phyloP scores from a whole-genome alignment of 1,284 basidiomycete genomes.

The Golubevia sp. region DNA sequence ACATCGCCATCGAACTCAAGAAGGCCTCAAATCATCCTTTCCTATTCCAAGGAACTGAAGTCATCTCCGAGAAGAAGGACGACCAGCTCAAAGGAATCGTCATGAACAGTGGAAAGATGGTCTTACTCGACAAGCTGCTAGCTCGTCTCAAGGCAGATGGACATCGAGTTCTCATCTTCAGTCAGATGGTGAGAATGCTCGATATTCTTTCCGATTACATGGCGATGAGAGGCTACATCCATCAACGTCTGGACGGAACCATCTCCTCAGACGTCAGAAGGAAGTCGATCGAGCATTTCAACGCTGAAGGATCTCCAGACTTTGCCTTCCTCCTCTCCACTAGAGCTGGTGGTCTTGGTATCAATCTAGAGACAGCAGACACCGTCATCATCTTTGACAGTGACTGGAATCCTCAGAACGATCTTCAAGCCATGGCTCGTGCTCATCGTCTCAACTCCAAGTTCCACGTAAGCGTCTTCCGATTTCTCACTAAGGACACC shows the following conservation, averaged over 20 bases:
- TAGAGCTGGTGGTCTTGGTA: conserved; percentile 56
- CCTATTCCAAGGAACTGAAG: conserved; percentile 56
- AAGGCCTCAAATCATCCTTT: conserved; percentile 61
- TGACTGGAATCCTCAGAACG: conserved; percentile 59
- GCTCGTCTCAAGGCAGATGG: conserved; percentile 55
- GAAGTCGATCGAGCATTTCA: conserved; percentile 59
- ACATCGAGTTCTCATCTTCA: conserved; percentile 61
- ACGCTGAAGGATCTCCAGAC: conserved; percentile 56
- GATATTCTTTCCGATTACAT: conserved; percentile 61
- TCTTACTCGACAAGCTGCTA: conserved; percentile 58
- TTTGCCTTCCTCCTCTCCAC: conserved; percentile 60
- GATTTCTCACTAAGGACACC: conserved; percentile 57
- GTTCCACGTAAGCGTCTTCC: conserved; percentile 56
- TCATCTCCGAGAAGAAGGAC: conserved; percentile 35
- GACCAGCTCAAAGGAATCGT: conserved; percentile 55
- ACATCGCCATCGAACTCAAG: conserved; percentile 60
- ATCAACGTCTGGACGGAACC: conserved; percentile 57
- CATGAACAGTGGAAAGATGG: conserved; percentile 61
- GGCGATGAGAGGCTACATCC: conserved; percentile 54
- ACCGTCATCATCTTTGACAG: conserved; percentile 60
- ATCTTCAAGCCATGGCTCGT: conserved; percentile 57
- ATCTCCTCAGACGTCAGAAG: conserved; percentile 53
- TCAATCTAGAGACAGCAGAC: conserved; percentile 58
- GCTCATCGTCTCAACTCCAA: conserved; percentile 59
- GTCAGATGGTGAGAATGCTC: conserved; percentile 61